Evolutionary conservation across 2,329 filamentous ascomycete genomes (phyloP), one percentile per base, ranked within the genome.

Genomic region (Pseudogymnoascus sp.): DNA sequence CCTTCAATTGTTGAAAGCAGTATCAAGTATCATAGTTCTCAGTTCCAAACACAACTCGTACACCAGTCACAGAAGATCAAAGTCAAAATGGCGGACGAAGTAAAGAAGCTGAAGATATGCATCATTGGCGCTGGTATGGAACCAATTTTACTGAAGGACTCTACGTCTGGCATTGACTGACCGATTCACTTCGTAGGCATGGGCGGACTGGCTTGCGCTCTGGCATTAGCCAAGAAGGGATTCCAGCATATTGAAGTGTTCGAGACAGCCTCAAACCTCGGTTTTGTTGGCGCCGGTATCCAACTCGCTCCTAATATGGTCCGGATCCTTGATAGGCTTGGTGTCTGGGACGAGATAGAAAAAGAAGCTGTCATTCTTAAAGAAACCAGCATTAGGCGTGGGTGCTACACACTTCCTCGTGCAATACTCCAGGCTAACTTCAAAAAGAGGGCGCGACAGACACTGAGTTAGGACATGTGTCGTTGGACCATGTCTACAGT

Each of bases 241-340:
- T 93, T 93, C 75, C 83, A 80, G 67, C 78, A 88, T 64, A 87
- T 93, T 70, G 80, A 88, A 62, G 84, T 93, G 60, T 93, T 86
- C 73, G 90, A 93, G 73, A 83, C 81, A 37, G 89, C 89, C 0
- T 83, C 87, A 4, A 83, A 85, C 67, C 80, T 93, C 3, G 90
- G 90, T 4, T 93, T 93, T 69, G 89, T 93, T 0, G 91, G 91
- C 23, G 91, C 91, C 1, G 91, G 91, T 4, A 93, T 95, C 67
- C 91, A 96, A 73, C 80, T 93, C 64, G 89, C 90, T 0, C 90
- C 90, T 0, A 96, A 95, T 68, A 89, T 93, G 82, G 86, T 87
- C 3, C 83, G 89, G 1, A 88, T 95, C 7, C 80, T 95, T 11
- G 87, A 91, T 71, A 78, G 81, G 13, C 77, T 93, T 40, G 90